A percentile compares a stretch with the other conserved stretches of the same genome.
phyloP scores from a whole-genome alignment of 768 basidiomycete species.

The Gloeostereum incarnatum region DNA sequence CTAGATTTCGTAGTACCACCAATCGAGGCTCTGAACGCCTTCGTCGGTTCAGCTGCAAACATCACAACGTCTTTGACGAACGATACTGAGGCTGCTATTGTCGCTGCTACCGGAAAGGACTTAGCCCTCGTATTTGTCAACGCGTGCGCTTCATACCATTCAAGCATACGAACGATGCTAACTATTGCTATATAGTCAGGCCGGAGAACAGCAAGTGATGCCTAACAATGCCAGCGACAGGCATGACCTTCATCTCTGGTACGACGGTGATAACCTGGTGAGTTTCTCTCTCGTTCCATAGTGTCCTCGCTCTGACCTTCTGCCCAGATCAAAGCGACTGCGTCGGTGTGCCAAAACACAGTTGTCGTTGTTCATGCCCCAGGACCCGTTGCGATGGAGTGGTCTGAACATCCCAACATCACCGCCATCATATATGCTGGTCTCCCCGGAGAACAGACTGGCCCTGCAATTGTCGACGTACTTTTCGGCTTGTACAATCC shows the following conservation, averaged over 20 bases:
- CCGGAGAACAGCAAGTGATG: constrained; percentile 46
- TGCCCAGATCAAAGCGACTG: constrained; percentile 39
- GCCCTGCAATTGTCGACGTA: constrained; percentile 69
- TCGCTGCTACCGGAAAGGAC: constrained; percentile 38
- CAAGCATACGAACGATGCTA: too few species aligned
- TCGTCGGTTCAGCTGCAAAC: constrained; percentile 25
- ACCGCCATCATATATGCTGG: constrained; percentile 54
- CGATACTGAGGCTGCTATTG: constrained; percentile 24
- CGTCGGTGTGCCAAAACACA: constrained; percentile 63
- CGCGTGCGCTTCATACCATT: too few species aligned
- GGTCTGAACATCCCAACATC: constrained; percentile 71
- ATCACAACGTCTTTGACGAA: constrained; percentile 35
- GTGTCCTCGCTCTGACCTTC: constrained; percentile 24
- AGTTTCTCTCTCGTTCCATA: constrained; percentile 13
- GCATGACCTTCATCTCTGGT: constrained; percentile 53
- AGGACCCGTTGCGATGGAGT: constrained; percentile 64
- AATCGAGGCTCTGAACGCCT: constrained; percentile 32
- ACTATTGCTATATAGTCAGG: constrained; percentile 38
- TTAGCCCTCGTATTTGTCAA: constrained; percentile 55
- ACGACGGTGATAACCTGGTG: constrained; percentile 39
- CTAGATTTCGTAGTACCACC: constrained; percentile 36
- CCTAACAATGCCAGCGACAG: constrained; percentile 54
- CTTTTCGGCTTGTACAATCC: constrained; percentile 75
- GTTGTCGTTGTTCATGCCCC: constrained; percentile 76
- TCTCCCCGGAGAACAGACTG: constrained; percentile 67